Evolutionary conservation across 2,329 filamentous ascomycete genomes (phyloP).

Genomic region (Aspergillus costaricaensis): DNA sequence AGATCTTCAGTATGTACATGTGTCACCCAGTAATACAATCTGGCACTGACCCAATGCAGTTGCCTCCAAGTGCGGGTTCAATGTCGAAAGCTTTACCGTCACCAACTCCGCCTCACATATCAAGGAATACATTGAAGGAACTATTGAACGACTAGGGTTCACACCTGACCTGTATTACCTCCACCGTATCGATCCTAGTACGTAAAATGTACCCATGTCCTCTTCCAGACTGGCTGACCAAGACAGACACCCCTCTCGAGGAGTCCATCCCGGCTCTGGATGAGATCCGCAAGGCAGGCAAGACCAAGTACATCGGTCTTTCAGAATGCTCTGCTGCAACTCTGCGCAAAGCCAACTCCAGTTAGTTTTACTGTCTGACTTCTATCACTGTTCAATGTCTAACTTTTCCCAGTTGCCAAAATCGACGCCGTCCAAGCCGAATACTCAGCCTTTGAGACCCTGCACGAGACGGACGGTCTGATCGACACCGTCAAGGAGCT

Average conservation of each 20-base stretch:
- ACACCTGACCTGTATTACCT: slow-evolving; percentile 51
- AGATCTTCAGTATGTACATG: slow-evolving; percentile 47
- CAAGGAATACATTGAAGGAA: slow-evolving; percentile 52
- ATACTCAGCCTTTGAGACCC: slow-evolving; percentile 48
- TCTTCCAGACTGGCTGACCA: background rate
- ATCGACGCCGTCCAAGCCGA: slow-evolving; percentile 52
- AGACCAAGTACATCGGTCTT: slow-evolving; percentile 53
- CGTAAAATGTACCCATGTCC: slow-evolving; percentile 5
- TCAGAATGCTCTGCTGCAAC: slow-evolving; percentile 52
- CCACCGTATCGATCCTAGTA: slow-evolving; percentile 50
- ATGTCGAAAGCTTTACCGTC: slow-evolving; percentile 35
- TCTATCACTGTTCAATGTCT: background rate
- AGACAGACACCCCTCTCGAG: slow-evolving; percentile 46
- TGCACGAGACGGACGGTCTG: slow-evolving; percentile 45
- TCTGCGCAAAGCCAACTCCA: slow-evolving; percentile 48
- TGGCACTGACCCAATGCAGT: slow-evolving; percentile 31
- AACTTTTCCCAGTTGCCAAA: slow-evolving; percentile 43
- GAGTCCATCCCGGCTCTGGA: slow-evolving; percentile 53
- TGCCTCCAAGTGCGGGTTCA: slow-evolving; percentile 53
- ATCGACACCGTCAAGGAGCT: slow-evolving; percentile 47
- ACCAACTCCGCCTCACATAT: slow-evolving; percentile 53
- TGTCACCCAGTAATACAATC: background rate
- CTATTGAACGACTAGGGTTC: slow-evolving; percentile 52
- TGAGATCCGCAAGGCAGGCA: slow-evolving; percentile 48
- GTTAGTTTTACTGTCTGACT: slow-evolving; percentile 26